Conservation (phyloP, 768 basidiomycete species). For the Pleurotus salmoneostramineus region DNA sequence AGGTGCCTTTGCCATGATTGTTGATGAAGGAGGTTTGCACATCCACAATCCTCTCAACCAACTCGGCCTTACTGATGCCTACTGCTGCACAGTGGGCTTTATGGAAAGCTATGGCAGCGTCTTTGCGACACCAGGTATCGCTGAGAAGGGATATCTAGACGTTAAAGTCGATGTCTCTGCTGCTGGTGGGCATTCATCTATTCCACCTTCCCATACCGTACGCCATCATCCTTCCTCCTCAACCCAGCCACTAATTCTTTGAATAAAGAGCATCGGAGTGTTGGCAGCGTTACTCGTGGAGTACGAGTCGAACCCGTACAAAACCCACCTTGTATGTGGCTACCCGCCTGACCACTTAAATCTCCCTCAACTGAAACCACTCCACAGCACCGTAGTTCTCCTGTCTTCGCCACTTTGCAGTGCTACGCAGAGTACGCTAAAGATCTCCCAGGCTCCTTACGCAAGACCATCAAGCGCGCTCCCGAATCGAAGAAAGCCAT, state of each 20-base stretch:
- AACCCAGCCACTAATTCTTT: background rate
- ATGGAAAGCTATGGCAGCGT: conserved; percentile 45
- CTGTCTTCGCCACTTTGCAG: conserved; percentile 56
- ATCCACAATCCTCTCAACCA: conserved; percentile 9
- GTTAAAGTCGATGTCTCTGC: conserved; percentile 61
- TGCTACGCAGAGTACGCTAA: conserved; percentile 66
- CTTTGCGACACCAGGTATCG: conserved; percentile 59
- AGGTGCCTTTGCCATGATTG: conserved; percentile 68
- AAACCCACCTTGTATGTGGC: conserved; percentile 40
- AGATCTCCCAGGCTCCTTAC: conserved; percentile 42
- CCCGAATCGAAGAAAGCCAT: conserved; percentile 47
- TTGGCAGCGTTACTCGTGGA: conserved; percentile 66
- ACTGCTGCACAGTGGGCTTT: conserved; percentile 31
- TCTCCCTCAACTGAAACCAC: background rate
- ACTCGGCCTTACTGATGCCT: background rate
- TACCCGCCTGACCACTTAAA: background rate
- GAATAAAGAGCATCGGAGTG: conserved; percentile 72
- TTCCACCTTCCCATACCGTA: conserved; percentile 81
- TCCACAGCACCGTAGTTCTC: conserved; percentile 46
- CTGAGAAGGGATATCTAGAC: conserved; percentile 72
- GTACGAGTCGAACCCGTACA: conserved; percentile 63
- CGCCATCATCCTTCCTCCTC: conserved; percentile 9
- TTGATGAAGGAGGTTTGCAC: conserved; percentile 80
- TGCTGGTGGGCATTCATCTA: conserved; percentile 81
- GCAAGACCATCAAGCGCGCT: conserved; percentile 44